A percentile compares a stretch with the other conserved stretches of the same genome.
Evolutionary conservation across 2,329 filamentous ascomycete species (phyloP).

Genomic region (Thelonectria blattea): DNA sequence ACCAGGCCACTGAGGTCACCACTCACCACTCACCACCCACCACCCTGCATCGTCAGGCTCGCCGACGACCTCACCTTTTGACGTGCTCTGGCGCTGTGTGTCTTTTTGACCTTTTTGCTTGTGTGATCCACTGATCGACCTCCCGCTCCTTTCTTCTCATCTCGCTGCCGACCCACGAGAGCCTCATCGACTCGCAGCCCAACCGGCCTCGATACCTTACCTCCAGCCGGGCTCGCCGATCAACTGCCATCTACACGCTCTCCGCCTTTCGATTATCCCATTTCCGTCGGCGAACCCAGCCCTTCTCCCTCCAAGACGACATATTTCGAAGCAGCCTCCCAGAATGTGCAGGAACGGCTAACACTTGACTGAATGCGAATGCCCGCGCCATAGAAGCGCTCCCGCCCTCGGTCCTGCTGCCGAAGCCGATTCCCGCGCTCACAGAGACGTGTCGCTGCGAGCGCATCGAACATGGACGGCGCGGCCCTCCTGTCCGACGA

Average conservation of each 20-base stretch:
- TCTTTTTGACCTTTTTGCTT: not conserved
- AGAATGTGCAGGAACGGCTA: constrained; percentile 43
- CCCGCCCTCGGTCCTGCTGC: constrained; percentile 25
- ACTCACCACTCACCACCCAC: constrained; percentile 20
- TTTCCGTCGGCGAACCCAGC: not conserved
- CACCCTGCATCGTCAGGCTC: constrained; percentile 6
- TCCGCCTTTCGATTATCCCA: constrained; percentile 7
- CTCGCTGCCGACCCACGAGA: constrained; percentile 2
- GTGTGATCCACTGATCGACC: constrained; percentile 2
- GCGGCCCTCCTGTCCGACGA: constrained; percentile 57
- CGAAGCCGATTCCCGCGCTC: constrained; percentile 28
- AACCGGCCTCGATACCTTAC: not conserved
- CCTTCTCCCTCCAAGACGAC: constrained; percentile 14
- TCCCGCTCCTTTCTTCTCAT: not conserved
- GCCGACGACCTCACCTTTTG: constrained; percentile 11
- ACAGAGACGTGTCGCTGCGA: constrained; percentile 31
- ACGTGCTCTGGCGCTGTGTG: not conserved
- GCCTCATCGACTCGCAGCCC: constrained; percentile 10
- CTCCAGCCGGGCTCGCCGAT: not conserved
- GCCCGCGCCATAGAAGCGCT: constrained; percentile 31
- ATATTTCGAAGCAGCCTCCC: constrained; percentile 17
- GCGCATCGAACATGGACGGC: constrained; percentile 57
- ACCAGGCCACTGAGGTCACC: constrained; percentile 16
- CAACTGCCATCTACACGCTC: not conserved
- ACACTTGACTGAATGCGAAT: constrained; percentile 38